phyloP scores from a whole-genome alignment of 2,329 filamentous ascomycete genomes.

The Ophiostoma tasmaniense region DNA sequence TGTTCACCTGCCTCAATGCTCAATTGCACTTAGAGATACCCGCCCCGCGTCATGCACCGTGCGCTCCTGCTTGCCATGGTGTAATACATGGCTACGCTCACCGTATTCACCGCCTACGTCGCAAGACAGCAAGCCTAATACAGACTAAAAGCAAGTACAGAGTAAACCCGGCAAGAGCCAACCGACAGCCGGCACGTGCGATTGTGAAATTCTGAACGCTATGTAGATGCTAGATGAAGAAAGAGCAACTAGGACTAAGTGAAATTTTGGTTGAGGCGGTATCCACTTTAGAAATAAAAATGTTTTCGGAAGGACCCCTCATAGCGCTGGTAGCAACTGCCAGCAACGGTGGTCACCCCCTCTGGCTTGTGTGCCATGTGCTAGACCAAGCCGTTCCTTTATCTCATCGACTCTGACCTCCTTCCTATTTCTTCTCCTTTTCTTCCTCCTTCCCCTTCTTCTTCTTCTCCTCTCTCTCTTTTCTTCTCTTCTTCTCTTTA shows the following conservation, averaged over 20 bases:
- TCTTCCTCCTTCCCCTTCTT: neutral
- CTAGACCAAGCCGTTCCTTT: neutral
- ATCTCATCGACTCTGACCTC: neutral
- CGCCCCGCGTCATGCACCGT: neutral
- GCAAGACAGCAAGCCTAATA: neutral
- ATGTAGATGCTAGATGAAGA: neutral
- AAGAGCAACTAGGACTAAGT: neutral
- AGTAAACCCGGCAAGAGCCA: neutral
- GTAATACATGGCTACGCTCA: neutral
- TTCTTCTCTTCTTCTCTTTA: neutral
- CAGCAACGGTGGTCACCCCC: neutral
- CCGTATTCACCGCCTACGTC: neutral
- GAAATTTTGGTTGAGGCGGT: neutral
- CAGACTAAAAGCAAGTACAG: neutral
- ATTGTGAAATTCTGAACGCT: slow-evolving; percentile 1
- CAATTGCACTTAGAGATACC: neutral
- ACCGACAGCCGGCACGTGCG: slow-evolving; percentile 7
- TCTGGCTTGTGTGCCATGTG: neutral
- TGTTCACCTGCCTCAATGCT: neutral
- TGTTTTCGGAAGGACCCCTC: slow-evolving; percentile 1
- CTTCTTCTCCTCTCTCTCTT: neutral
- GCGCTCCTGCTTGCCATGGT: neutral
- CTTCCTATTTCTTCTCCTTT: neutral
- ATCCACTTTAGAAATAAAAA: slow-evolving; percentile 2
- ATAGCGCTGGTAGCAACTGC: neutral